Conservation (phyloP, 2,329 filamentous ascomycete genomes). For the Graphilbum fragrans region DNA sequence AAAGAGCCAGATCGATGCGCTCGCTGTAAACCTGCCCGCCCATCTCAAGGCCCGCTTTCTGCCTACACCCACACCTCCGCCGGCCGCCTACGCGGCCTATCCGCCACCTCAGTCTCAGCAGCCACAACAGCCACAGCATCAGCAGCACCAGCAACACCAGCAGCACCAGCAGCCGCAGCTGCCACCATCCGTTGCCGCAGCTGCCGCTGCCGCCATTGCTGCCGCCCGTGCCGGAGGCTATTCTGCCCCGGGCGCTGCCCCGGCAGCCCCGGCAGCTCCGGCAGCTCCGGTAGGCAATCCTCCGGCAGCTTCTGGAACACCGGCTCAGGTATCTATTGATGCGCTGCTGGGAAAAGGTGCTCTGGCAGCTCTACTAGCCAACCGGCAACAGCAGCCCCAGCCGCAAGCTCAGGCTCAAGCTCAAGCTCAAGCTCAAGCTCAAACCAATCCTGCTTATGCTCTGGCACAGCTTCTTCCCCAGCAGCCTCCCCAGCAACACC, state of each 20-base stretch:
- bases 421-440: conserved; percentile 28
- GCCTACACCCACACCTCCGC: conserved; percentile 16
- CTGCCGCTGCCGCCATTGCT: conserved; percentile 8
- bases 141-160: conserved; percentile 6
- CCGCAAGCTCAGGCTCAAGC: conserved; percentile 25
- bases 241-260: conserved; percentile 6
- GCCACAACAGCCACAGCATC: conserved; percentile 22
- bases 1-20: conserved; percentile 70
- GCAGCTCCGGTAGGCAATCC: conserved; percentile 2
- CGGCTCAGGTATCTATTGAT: conserved; percentile 36
- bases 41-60: conserved; percentile 23
- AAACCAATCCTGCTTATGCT: conserved; percentile 16
- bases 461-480: neutral
- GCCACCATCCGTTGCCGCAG: conserved; percentile 16
- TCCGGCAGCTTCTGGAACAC: conserved; percentile 20
- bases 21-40: conserved; percentile 52
- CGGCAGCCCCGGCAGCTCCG: conserved; percentile 7
- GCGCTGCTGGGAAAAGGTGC: conserved; percentile 47
- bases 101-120: conserved; percentile 15
- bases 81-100: conserved; percentile 12
- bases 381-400: conserved; percentile 27
- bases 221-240: conserved; percentile 16
- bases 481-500: neutral
- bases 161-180: conserved; percentile 2
- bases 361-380: conserved; percentile 43